phyloP scores from a whole-genome alignment of 805 yeast genomes.

The Candida khao-thaluensis region DNA sequence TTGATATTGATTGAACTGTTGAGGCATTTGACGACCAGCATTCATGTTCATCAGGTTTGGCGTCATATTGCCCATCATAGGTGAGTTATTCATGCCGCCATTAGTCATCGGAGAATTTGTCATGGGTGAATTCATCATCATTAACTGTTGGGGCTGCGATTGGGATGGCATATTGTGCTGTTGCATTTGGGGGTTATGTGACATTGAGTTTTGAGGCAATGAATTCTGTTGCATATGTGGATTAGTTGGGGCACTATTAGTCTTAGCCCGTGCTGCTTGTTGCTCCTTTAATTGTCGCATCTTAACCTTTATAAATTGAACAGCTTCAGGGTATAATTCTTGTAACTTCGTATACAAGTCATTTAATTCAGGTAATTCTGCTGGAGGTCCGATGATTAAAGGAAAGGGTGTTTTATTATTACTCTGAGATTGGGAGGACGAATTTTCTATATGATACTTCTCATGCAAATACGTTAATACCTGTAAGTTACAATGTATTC shows the following conservation, averaged over 20 bases:
- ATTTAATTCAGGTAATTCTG: constrained; percentile 52
- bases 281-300: constrained; percentile 34
- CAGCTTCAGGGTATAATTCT: constrained; percentile 54
- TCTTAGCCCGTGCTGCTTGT: constrained; percentile 5
- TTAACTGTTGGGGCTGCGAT: constrained; percentile 9
- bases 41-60: constrained; percentile 5
- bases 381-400: constrained; percentile 52
- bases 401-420: constrained; percentile 41
- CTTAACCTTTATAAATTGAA: constrained; percentile 41
- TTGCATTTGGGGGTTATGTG: constrained; percentile 13
- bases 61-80: constrained; percentile 9
- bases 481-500: constrained; percentile 42
- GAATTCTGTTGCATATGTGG: not conserved
- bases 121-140: constrained; percentile 12
- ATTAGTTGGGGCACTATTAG: constrained; percentile 8
- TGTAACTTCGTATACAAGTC: constrained; percentile 47
- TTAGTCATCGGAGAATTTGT: constrained; percentile 7
- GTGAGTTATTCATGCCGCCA: constrained; percentile 8
- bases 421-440: constrained; percentile 23
- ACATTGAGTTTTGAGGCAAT: constrained; percentile 4
- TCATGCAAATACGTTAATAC: constrained; percentile 41
- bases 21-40: constrained; percentile 6
- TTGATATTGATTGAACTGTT: constrained; percentile 6
- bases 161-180: too few relatives aligned
- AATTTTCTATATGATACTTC: constrained; percentile 33